phyloP scores from a whole-genome alignment of 805 yeast species.

The Wickerhamiella musiphila region DNA sequence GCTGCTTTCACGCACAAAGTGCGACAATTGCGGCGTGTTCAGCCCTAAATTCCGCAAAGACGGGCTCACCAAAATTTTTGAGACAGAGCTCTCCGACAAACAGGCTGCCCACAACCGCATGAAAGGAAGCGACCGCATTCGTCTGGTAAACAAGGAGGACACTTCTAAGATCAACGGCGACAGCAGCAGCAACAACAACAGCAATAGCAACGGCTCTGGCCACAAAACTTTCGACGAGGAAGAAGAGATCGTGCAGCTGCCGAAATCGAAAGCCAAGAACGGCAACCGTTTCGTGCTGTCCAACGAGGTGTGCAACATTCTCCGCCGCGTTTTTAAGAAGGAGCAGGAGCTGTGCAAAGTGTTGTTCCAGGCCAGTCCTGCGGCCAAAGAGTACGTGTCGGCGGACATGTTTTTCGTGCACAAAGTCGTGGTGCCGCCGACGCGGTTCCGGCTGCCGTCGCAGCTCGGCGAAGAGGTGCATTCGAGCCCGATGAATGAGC shows the following conservation, averaged over 20 bases:
- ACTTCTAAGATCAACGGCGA: slow-evolving; percentile 18
- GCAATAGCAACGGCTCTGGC: too few relatives aligned
- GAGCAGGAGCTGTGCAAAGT: slow-evolving; percentile 55
- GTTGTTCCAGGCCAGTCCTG: slow-evolving; percentile 71
- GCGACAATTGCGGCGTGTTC: slow-evolving; percentile 92
- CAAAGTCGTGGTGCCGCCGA: slow-evolving; percentile 84
- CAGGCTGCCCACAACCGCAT: slow-evolving; percentile 62
- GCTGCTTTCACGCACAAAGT: slow-evolving; percentile 59
- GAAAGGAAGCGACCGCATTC: slow-evolving; percentile 60
- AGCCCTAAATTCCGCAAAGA: slow-evolving; percentile 92
- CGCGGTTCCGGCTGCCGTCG: slow-evolving; percentile 91
- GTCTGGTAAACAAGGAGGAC: slow-evolving; percentile 31
- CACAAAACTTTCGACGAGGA: too few relatives aligned
- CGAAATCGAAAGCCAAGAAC: slow-evolving; percentile 32
- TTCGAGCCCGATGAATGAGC: slow-evolving; percentile 84
- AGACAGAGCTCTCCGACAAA: slow-evolving; percentile 66
- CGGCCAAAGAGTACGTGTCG: slow-evolving; percentile 26
- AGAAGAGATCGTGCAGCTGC: slow-evolving; percentile 20
- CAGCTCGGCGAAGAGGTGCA: slow-evolving; percentile 93
- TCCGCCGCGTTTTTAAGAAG: slow-evolving; percentile 54
- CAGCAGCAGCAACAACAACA: too few relatives aligned
- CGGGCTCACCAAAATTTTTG: slow-evolving; percentile 84
- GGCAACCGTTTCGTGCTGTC: slow-evolving; percentile 79
- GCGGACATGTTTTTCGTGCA: slow-evolving; percentile 86
- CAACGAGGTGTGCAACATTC: slow-evolving; percentile 67